Evolutionary conservation across 805 yeast genomes (phyloP).

Genomic region (Candida arabinofermentans): DNA sequence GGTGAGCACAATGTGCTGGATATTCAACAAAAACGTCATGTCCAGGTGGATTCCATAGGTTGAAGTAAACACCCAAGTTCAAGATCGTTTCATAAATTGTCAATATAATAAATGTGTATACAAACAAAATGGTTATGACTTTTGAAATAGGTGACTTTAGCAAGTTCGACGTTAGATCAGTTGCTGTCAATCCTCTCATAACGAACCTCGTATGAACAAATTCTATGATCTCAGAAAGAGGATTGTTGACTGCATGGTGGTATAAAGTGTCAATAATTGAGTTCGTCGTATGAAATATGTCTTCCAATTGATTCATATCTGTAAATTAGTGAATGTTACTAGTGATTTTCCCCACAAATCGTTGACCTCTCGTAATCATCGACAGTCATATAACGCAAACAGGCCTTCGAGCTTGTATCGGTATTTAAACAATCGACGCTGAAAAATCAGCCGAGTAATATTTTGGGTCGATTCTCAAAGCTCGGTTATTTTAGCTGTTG

Average conservation of each 20-base stretch:
- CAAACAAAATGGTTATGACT: slow-evolving; percentile 24
- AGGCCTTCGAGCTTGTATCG: no score
- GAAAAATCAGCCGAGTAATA: no score
- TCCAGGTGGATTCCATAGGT: slow-evolving; percentile 29
- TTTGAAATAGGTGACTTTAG: slow-evolving; percentile 19
- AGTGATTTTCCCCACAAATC: no score
- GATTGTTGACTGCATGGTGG: not conserved
- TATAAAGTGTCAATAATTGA: not conserved
- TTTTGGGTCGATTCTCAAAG: no score
- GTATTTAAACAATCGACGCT: no score
- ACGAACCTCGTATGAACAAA: slow-evolving; percentile 11
- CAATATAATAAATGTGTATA: slow-evolving; percentile 20
- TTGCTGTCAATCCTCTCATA: slow-evolving; percentile 8
- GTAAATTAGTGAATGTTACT: no score
- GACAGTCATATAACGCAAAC: no score
- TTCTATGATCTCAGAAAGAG: not conserved
- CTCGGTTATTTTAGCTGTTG: no score
- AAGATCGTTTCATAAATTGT: slow-evolving; percentile 22
- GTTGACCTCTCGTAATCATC: no score
- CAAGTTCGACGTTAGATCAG: slow-evolving; percentile 21
- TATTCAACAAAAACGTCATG: slow-evolving; percentile 62
- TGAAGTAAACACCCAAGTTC: slow-evolving; percentile 20
- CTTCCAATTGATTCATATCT: not conserved
- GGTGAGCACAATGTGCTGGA: slow-evolving; percentile 78
- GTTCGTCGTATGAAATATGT: not conserved